These are phyloP conservation scores for Ganoderma meredithae DNA, from an alignment of 1,284 basidiomycete species.

Conservation along the genomic window DNA sequence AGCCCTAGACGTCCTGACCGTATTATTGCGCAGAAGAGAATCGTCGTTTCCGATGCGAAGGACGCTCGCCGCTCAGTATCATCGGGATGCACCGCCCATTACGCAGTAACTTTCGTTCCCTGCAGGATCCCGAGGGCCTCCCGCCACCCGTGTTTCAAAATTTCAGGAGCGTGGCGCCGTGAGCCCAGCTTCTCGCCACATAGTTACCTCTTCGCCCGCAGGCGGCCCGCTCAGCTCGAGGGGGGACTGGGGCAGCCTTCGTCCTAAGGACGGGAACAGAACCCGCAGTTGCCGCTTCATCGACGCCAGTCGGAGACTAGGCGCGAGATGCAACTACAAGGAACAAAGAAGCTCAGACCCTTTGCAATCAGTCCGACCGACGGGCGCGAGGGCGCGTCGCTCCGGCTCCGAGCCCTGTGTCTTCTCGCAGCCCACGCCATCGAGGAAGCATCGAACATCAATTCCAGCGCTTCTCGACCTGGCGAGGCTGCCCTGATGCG, in stretches of 20 bases:
- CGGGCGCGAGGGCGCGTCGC: not conserved
- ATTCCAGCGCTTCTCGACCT: not conserved
- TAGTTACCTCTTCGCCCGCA: not conserved
- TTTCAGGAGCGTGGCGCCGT: not conserved
- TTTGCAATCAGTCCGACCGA: not conserved
- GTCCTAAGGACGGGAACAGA: not conserved
- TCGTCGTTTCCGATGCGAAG: not conserved
- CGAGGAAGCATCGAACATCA: not conserved
- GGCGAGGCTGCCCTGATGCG: not conserved
- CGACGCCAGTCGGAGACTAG: not conserved
- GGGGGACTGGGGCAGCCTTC: not conserved
- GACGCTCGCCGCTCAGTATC: constrained; percentile 1
- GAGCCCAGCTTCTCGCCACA: not conserved
- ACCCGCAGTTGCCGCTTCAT: not conserved
- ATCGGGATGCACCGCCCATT: not conserved
- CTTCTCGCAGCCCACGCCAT: not conserved
- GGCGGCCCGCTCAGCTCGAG: not conserved
- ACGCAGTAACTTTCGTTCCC: not conserved
- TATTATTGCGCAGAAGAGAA: not conserved
- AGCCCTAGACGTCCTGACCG: not conserved
- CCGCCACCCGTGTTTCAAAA: not conserved
- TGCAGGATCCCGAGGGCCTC: not conserved
- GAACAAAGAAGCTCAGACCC: not conserved
- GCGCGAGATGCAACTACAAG: not conserved
- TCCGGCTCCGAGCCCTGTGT: not conserved